A percentile compares a stretch with the other conserved stretches of the same genome.
Conservation (phyloP, 441 rosid genomes). For the Arabidopsis lyrata region DNA sequence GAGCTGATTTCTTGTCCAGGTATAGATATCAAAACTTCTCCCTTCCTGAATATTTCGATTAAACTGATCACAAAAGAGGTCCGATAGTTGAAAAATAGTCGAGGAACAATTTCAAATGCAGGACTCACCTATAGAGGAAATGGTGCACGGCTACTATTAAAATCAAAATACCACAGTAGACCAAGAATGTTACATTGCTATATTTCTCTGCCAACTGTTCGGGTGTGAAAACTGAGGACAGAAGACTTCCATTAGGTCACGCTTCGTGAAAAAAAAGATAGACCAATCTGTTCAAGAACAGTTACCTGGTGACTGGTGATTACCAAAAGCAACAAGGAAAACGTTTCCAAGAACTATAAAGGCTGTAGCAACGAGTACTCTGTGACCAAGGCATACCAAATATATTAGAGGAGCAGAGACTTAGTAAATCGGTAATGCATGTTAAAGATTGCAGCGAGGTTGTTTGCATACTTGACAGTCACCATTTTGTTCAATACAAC, state of each 20-base stretch:
- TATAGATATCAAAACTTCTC: slow-evolving; percentile 71
- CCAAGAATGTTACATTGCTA: slow-evolving; percentile 82
- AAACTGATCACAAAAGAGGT: slow-evolving; percentile 19
- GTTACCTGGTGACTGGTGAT: slow-evolving; percentile 97
- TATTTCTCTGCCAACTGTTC: slow-evolving; percentile 96
- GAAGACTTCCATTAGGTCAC: slow-evolving; percentile 17
- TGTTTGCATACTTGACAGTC: slow-evolving; percentile 82
- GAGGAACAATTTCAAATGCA: slow-evolving; percentile 1
- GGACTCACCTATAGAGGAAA: slow-evolving; percentile 73
- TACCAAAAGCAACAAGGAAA: slow-evolving; percentile 96
- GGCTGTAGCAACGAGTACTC: slow-evolving; percentile 89
- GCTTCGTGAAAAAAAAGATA: slow-evolving; percentile 12
- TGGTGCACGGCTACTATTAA: slow-evolving; percentile 76
- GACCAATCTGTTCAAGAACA: slow-evolving; percentile 18
- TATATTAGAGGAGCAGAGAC: slow-evolving; percentile 33
- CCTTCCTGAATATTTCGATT: slow-evolving; percentile 66
- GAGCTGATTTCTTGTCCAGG: slow-evolving; percentile 80
- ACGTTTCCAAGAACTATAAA: slow-evolving; percentile 95
- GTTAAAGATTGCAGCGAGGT: slow-evolving; percentile 10
- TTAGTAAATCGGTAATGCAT: background rate
- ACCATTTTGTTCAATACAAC: slow-evolving; percentile 90
- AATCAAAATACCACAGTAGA: slow-evolving; percentile 80
- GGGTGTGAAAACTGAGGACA: slow-evolving; percentile 82
- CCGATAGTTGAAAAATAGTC: background rate
- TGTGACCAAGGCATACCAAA: slow-evolving; percentile 46